phyloP scores from a whole-genome alignment of 2,329 filamentous ascomycete genomes.

The Coniosporium uncinatum region DNA sequence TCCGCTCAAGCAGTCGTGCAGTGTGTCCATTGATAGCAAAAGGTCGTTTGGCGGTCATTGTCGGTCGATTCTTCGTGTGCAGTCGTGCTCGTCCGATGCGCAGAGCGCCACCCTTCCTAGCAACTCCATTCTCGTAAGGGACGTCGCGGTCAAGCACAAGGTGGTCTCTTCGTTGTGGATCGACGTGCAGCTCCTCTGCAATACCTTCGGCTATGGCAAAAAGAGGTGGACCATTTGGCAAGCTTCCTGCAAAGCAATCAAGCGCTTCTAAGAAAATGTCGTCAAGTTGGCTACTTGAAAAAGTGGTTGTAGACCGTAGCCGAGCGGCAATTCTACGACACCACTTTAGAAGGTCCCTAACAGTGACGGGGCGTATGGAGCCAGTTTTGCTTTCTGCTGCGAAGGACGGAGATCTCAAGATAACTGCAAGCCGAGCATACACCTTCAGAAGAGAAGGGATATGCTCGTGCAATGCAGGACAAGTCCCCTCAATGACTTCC shows the following conservation, averaged over 20 bases:
- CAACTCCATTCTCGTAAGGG: slow-evolving; percentile 20
- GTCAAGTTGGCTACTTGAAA: slow-evolving; percentile 66
- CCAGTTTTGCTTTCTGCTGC: slow-evolving; percentile 44
- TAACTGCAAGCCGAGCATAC: slow-evolving; percentile 37
- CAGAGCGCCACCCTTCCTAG: slow-evolving; percentile 5
- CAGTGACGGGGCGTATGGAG: slow-evolving; percentile 56
- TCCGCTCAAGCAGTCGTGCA: slow-evolving; percentile 79
- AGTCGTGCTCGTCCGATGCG: slow-evolving; percentile 16
- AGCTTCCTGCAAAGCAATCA: slow-evolving; percentile 84
- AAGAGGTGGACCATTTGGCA: slow-evolving; percentile 60
- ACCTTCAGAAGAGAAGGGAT: slow-evolving; percentile 50
- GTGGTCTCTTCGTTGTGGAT: slow-evolving; percentile 75
- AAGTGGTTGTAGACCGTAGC: slow-evolving; percentile 54
- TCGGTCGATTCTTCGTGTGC: neutral
- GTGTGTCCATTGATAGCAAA: slow-evolving; percentile 91
- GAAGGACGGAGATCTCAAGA: slow-evolving; percentile 36
- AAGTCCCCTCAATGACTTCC: slow-evolving; percentile 65
- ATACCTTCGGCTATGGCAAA: slow-evolving; percentile 60
- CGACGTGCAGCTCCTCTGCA: slow-evolving; percentile 82
- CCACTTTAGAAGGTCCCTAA: slow-evolving; percentile 88
- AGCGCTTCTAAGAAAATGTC: slow-evolving; percentile 91
- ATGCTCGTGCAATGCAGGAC: slow-evolving; percentile 60
- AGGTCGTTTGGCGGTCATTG: slow-evolving; percentile 25
- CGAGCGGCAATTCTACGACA: slow-evolving; percentile 70
- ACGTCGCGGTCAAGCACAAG: slow-evolving; percentile 71